phyloP scores from a whole-genome alignment of 2,329 filamentous ascomycete species.

The Penicillium sp. region DNA sequence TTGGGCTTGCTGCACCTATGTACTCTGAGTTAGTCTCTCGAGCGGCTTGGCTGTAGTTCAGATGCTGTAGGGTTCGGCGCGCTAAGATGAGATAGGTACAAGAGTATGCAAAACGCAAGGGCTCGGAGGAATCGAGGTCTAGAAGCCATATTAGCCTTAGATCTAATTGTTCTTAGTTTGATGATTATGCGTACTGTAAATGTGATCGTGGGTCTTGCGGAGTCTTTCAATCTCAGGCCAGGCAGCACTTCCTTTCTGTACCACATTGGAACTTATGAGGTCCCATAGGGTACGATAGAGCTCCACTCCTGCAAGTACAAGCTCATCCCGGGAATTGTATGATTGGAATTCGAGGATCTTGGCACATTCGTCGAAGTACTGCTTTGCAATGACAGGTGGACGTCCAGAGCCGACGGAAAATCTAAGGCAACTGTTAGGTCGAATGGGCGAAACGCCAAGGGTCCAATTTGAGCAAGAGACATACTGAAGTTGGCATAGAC shows the following conservation, averaged over 20 bases:
- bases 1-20: neutral
- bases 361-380: conserved; percentile 13
- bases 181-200: conserved; percentile 7
- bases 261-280: conserved; percentile 7
- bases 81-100: conserved; percentile 13
- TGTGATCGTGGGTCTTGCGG: conserved; percentile 10
- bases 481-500: conserved; percentile 15
- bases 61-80: conserved; percentile 8
- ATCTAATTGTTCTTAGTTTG: neutral
- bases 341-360: conserved; percentile 10
- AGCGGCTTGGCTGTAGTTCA: neutral
- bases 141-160: neutral
- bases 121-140: conserved; percentile 18
- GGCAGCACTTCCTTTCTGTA: conserved; percentile 1
- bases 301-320: conserved; percentile 10
- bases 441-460: neutral
- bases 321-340: conserved; percentile 11
- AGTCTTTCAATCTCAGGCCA: conserved; percentile 14
- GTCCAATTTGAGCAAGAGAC: neutral
- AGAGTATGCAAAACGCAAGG: conserved; percentile 14
- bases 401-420: conserved; percentile 14
- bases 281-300: conserved; percentile 11
- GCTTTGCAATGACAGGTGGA: conserved; percentile 10
- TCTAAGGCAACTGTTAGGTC: neutral
- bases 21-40: neutral